Conservation (phyloP, 345 rosid genomes). For the Eucalyptus tenuipes region DNA sequence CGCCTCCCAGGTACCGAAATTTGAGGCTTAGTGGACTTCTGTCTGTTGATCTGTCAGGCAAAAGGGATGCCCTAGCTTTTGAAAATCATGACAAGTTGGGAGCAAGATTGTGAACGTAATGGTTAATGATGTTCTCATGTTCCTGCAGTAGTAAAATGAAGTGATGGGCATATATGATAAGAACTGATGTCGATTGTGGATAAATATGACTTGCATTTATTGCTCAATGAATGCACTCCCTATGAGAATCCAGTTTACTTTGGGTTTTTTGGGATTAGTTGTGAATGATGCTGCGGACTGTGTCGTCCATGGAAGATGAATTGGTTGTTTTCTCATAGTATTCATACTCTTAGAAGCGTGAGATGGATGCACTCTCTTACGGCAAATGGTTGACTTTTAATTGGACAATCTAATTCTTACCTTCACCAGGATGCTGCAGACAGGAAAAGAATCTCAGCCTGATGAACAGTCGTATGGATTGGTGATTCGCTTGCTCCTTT, state of each 20-base stretch:
- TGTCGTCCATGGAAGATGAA: neutral
- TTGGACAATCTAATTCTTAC: neutral
- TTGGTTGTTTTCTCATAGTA: neutral
- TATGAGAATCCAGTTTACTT: neutral
- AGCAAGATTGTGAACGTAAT: neutral
- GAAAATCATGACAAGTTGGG: neutral
- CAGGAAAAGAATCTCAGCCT: slow-evolving; percentile 65
- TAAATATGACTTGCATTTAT: neutral
- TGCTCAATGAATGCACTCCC: neutral
- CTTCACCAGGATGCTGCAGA: slow-evolving; percentile 68
- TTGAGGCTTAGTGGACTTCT: neutral
- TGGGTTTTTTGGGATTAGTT: neutral
- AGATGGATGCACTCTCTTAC: neutral
- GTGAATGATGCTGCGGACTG: neutral
- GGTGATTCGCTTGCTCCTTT: slow-evolving; percentile 53
- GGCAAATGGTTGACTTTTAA: neutral
- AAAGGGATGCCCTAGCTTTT: neutral
- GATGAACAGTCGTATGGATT: slow-evolving; percentile 75
- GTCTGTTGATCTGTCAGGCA: neutral
- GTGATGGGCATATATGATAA: neutral
- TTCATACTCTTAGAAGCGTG: neutral
- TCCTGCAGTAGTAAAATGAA: neutral
- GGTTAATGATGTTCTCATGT: neutral
- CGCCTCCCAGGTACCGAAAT: neutral
- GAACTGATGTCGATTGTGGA: neutral